Conservation (phyloP, 768 basidiomycete species). For the Sistotremastrum suecicum region DNA sequence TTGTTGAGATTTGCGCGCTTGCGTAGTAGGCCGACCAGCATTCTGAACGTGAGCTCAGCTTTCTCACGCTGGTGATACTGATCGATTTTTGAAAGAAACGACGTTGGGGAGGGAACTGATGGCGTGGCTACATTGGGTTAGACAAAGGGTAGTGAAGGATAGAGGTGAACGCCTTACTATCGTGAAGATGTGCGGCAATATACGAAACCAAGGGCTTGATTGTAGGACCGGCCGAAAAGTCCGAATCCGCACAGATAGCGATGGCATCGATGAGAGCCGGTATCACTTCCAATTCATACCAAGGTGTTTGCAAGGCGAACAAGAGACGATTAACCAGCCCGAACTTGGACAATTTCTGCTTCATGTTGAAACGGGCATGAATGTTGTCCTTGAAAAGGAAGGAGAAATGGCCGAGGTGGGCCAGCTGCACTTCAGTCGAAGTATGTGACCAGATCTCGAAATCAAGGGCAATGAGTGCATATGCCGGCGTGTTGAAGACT, state of each 20-base stretch:
- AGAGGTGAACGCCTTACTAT: conserved; percentile 27
- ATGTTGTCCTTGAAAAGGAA: conserved; percentile 61
- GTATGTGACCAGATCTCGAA: conserved; percentile 82
- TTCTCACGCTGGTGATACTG: conserved; percentile 34
- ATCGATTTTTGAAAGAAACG: conserved; percentile 43
- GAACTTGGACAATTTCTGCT: conserved; percentile 58
- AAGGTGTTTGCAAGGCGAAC: conserved; percentile 69
- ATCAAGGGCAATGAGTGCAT: conserved; percentile 72
- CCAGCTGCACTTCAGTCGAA: conserved; percentile 54
- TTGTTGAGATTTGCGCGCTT: conserved; percentile 41
- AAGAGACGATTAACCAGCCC: conserved; percentile 60
- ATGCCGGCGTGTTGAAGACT: conserved; percentile 69
- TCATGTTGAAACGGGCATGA: conserved; percentile 64
- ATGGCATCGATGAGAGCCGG: conserved; percentile 45
- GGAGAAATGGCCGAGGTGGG: conserved; percentile 70
- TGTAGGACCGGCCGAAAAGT: conserved; percentile 57
- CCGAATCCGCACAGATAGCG: conserved; percentile 41
- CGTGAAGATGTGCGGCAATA: conserved; percentile 65
- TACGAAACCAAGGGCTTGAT: conserved; percentile 84
- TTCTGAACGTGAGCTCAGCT: conserved; percentile 52
- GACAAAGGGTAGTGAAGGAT: neutral
- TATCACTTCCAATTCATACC: conserved; percentile 47
- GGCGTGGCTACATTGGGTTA: conserved; percentile 3
- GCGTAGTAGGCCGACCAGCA: conserved; percentile 48
- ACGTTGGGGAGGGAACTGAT: conserved; percentile 33